Evolutionary conservation across 169 alveolate species (phyloP).

Genomic region (Eimeria sp.): DNA sequence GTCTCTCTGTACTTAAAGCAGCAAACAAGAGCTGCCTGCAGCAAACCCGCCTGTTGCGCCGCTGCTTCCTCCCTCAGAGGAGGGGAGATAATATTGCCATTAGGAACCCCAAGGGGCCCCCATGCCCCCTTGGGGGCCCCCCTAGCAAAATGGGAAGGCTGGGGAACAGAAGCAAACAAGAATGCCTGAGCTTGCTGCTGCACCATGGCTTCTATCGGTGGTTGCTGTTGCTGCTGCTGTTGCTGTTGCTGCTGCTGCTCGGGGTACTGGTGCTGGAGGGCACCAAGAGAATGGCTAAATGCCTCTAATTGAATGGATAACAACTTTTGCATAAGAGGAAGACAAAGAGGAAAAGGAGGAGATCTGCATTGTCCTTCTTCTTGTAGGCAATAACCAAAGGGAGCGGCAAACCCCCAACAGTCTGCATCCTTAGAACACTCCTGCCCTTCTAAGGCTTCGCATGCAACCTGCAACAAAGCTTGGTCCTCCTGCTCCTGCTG

Average conservation of each 20-base stretch:
- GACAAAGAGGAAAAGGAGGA: constrained; percentile 4
- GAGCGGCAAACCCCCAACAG: constrained; percentile 50
- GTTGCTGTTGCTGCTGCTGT: constrained; percentile 61
- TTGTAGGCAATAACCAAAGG: background rate
- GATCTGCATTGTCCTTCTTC: background rate
- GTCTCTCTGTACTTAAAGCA: background rate
- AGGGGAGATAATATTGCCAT: background rate
- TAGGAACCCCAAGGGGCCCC: background rate
- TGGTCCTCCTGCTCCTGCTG: constrained; percentile 1
- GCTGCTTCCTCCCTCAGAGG: background rate
- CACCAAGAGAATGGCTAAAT: constrained; percentile 2
- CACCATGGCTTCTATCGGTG: constrained; percentile 22
- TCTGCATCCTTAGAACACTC: constrained; percentile 25
- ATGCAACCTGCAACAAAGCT: background rate
- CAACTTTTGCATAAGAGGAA: constrained; percentile 45
- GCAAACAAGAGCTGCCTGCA: constrained; percentile 43
- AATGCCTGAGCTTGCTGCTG: constrained; percentile 65
- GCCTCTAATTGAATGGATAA: constrained; percentile 26
- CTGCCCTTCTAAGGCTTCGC: constrained; percentile 49
- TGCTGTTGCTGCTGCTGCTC: constrained; percentile 44
- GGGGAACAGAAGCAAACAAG: constrained; percentile 8
- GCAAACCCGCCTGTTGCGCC: background rate
- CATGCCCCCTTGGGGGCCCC: constrained; percentile 6
- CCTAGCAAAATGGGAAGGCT: background rate
- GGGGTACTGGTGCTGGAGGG: background rate